phyloP scores from a whole-genome alignment of 306 rosid species.

The Acacia melanoxylon region DNA sequence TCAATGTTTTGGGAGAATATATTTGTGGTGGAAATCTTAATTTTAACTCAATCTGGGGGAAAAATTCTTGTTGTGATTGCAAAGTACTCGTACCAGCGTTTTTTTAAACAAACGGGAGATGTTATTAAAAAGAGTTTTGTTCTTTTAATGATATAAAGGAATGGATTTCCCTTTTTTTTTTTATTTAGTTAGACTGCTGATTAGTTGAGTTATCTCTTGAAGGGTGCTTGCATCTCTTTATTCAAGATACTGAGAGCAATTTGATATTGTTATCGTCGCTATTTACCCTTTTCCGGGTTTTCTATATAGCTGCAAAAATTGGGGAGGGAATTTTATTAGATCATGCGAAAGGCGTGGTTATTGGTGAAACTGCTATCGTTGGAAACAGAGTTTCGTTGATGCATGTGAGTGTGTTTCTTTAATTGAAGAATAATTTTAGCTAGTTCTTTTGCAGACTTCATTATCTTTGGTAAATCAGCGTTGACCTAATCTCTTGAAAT shows the following conservation, averaged over 20 bases:
- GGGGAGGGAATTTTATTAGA: constrained; percentile 97
- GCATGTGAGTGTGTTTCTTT: constrained; percentile 65
- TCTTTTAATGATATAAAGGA: constrained; percentile 11
- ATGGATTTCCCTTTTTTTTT: not conserved
- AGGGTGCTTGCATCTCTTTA: constrained; percentile 22
- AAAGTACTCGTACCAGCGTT: not conserved
- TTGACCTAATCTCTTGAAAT: constrained; percentile 16
- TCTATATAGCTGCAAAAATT: constrained; percentile 75
- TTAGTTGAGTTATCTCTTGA: constrained; percentile 26
- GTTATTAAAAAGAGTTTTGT: not conserved
- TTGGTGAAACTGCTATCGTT: constrained; percentile 93
- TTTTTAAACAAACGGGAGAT: constrained; percentile 23
- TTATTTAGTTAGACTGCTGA: not conserved
- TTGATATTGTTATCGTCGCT: constrained; percentile 33
- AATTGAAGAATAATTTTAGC: not conserved
- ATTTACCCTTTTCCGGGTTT: constrained; percentile 9
- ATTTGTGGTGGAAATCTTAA: constrained; percentile 2
- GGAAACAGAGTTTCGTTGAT: constrained; percentile 94
- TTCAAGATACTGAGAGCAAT: constrained; percentile 27
- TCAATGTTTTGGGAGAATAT: constrained; percentile 3
- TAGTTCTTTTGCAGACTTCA: constrained; percentile 11
- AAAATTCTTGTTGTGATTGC: constrained; percentile 13
- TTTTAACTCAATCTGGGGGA: not conserved
- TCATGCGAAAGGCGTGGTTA: constrained; percentile 94
- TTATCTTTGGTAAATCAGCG: constrained; percentile 16